Evolutionary conservation across 1,139 yeast species (phyloP).

Genomic region (Citeromyces hawaiiensis): DNA sequence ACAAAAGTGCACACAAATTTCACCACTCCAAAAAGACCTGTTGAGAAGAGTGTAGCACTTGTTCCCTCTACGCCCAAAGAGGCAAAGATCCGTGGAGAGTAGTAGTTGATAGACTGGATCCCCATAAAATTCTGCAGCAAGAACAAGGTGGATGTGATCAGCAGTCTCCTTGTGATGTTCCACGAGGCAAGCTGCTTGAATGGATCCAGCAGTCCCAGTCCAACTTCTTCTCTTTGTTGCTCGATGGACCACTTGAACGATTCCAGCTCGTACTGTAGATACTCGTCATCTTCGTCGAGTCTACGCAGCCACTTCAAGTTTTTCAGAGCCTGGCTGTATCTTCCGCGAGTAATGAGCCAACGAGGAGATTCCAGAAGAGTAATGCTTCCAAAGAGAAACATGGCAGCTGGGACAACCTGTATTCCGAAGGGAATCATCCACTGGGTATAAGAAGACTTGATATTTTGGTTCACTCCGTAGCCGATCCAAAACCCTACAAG

Average conservation of each 20-base stretch:
- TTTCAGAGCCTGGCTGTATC: slow-evolving; percentile 22
- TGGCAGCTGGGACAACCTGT: slow-evolving; percentile 29
- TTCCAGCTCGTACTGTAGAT: slow-evolving; percentile 11
- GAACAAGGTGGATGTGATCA: slow-evolving; percentile 22
- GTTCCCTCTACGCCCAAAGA: slow-evolving; percentile 22
- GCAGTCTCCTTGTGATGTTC: slow-evolving; percentile 17
- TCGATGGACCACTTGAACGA: slow-evolving; percentile 17
- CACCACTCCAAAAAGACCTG: slow-evolving; percentile 45
- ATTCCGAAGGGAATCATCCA: slow-evolving; percentile 26
- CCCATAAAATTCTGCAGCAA: slow-evolving; percentile 31
- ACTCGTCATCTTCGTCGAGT: slow-evolving; percentile 16
- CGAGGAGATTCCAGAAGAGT: slow-evolving; percentile 35
- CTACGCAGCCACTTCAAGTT: slow-evolving; percentile 19
- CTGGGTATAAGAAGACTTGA: slow-evolving; percentile 12
- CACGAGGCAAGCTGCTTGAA: slow-evolving; percentile 1
- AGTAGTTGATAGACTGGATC: slow-evolving; percentile 31
- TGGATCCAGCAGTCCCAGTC: slow-evolving; percentile 26
- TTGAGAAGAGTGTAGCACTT: slow-evolving; percentile 34
- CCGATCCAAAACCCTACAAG: slow-evolving; percentile 20
- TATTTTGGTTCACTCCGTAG: slow-evolving; percentile 18
- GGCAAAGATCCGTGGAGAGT: slow-evolving; percentile 27
- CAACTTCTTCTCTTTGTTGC: slow-evolving; percentile 19
- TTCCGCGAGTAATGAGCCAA: slow-evolving; percentile 24
- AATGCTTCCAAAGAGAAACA: slow-evolving; percentile 25
- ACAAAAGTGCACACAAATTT: slow-evolving; percentile 29